phyloP scores from a whole-genome alignment of 805 yeast genomes.

The Yamadazyma laniorum region DNA sequence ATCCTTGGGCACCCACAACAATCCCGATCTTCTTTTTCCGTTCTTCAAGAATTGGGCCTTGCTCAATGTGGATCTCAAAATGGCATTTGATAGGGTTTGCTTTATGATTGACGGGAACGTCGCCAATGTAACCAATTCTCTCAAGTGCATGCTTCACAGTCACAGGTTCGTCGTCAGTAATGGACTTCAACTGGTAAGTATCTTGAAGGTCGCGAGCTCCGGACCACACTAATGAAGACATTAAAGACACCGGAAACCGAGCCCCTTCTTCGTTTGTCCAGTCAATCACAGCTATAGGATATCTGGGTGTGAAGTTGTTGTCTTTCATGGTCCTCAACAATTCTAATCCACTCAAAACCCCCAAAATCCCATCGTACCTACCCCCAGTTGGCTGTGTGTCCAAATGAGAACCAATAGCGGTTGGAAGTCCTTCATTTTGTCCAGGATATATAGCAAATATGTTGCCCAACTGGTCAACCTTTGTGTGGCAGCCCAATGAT shows the following conservation, averaged over 20 bases:
- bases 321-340: constrained; percentile 64
- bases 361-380: constrained; percentile 69
- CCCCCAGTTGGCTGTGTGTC: constrained; percentile 83
- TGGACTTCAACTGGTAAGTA: constrained; percentile 51
- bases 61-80: constrained; percentile 75
- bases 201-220: constrained; percentile 46
- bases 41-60: constrained; percentile 68
- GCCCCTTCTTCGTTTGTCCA: constrained; percentile 86
- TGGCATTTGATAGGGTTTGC: constrained; percentile 62
- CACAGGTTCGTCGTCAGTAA: constrained; percentile 45
- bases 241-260: constrained; percentile 65
- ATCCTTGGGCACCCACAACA: constrained; percentile 66
- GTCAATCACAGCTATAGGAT: constrained; percentile 60
- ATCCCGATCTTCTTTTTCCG: constrained; percentile 58
- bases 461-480: constrained; percentile 65
- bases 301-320: constrained; percentile 56
- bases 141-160: constrained; percentile 54
- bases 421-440: constrained; percentile 46
- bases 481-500: constrained; percentile 54
- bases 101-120: constrained; percentile 44
- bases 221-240: constrained; percentile 70
- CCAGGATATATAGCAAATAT: constrained; percentile 69
- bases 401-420: constrained; percentile 70
- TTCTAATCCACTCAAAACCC: constrained; percentile 67
- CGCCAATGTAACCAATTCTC: constrained; percentile 64